Percentiles rank a stretch among this genome's conserved stretches.
These are phyloP conservation scores for Tribonema minus DNA, from an alignment of 108 stramenopile genomes.

Conservation along the genomic window DNA sequence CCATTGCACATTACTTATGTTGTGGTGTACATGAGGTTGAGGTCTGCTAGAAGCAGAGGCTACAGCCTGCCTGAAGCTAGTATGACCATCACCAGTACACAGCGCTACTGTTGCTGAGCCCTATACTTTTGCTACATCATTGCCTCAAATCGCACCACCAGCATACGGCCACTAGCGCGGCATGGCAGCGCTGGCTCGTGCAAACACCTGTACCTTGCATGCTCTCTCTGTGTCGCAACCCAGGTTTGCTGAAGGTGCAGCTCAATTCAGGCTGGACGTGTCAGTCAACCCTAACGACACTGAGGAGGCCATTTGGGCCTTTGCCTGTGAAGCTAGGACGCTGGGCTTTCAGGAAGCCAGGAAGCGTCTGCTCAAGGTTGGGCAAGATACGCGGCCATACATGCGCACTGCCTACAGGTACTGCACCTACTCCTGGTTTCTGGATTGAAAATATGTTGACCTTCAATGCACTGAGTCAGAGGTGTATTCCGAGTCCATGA, in stretches of 20 bases:
- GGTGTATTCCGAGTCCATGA: no score
- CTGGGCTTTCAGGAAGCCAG: conserved; percentile 26
- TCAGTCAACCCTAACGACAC: conserved; percentile 36
- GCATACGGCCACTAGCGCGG: neutral
- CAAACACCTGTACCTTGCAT: neutral
- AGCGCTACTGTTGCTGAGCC: neutral
- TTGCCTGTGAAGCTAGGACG: conserved; percentile 21
- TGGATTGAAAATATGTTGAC: no score
- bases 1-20: no score
- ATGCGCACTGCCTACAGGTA: conserved; percentile 38
- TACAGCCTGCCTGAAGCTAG: neutral
- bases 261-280: conserved; percentile 8
- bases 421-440: no score
- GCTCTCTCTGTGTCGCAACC: neutral
- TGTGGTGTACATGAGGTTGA: no score
- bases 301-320: conserved; percentile 43
- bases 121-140: neutral
- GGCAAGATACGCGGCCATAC: conserved; percentile 11
- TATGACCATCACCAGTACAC: neutral
- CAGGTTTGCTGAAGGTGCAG: conserved; percentile 10
- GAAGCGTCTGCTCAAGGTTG: conserved; percentile 6
- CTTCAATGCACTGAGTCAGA: no score
- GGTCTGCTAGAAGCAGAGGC: no score
- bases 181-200: no score
- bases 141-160: neutral